Base-by-base conservation (phyloP, 2,329 filamentous ascomycete genomes). In the Monosporascus sp. region DNA sequence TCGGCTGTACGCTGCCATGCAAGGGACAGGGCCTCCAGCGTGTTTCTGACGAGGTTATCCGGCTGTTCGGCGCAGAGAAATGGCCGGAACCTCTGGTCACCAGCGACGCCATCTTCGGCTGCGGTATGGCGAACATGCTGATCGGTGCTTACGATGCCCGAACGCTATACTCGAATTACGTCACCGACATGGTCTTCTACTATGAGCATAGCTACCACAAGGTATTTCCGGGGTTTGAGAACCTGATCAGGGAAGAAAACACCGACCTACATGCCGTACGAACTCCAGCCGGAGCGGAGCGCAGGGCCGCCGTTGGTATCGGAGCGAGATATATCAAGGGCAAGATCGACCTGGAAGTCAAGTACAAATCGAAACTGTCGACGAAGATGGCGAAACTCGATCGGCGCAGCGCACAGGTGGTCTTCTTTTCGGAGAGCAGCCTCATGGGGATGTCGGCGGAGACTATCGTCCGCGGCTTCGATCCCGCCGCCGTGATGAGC, bases 371-470 rank as follows among this genome's bases (percentile, higher is more conserved):
- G 14, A 52, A 57, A 8, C 38, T 64, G 26, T 44, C 51, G 11
- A 50, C 56, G 34, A 55, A 56, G 49, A 48, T 55, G 11, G 61
- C 62, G 17, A 53, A 45, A 22, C 49, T 64, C 31, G 55, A 55
- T 43, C 54, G 61, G 43, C 53, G 54, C 2, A 58, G 53, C n/a
- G 60, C 61, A 31, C 55, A 59, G 47, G 55, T 55, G n/a, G 34
- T 64, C 20, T 62, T 24, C 24, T 47, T 55, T 27, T 52, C 36
- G 24, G 68, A 68, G 34, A 59, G 62, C 17, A 68, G 77, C 6
- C 64, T 82, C 50, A 54, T 77, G 62, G 65, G 70, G 24, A 56
- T 82, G 63, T 79, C 78, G 5, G 59, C 51, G 5, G 62, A 65
- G 45, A 52, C 61, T 22, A 58, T 61, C 14, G 58, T 51, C 16